Evolutionary conservation across 257 asterid genomes (phyloP).

Genomic region (Plantago ovata): DNA sequence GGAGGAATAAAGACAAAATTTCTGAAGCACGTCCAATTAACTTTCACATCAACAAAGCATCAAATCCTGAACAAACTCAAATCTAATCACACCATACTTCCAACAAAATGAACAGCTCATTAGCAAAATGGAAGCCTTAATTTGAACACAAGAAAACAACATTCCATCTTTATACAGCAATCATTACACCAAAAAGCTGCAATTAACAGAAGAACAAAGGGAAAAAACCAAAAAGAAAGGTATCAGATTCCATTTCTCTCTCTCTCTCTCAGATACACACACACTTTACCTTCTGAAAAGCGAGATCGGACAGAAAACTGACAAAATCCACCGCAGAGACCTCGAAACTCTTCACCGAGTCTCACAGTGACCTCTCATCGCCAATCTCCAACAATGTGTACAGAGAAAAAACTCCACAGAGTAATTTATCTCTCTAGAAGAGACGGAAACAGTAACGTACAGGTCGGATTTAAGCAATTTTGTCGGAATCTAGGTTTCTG

Average conservation of each 20-base stretch:
- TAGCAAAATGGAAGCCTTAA: constrained; percentile 21
- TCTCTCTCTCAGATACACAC: too few relatives aligned
- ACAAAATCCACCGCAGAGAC: constrained; percentile 26
- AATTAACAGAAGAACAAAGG: constrained; percentile 30
- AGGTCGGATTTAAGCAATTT: constrained; percentile 1
- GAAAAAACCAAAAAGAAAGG: constrained; percentile 23
- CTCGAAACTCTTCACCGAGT: constrained; percentile 14
- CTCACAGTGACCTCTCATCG: constrained; percentile 7
- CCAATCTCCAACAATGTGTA: constrained; percentile 23
- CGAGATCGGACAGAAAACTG: constrained; percentile 47
- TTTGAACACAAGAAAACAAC: constrained; percentile 17
- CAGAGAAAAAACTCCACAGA: constrained; percentile 4
- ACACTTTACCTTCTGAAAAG: constrained; percentile 38
- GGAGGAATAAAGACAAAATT: constrained; percentile 22
- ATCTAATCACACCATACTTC: constrained; percentile 8
- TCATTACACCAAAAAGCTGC: constrained; percentile 8
- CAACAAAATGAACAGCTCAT: constrained; percentile 5
- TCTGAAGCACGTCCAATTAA: constrained; percentile 4
- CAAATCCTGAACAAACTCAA: constrained; percentile 25
- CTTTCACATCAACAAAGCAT: constrained; percentile 37
- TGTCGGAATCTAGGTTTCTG: constrained; percentile 21
- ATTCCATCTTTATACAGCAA: constrained; percentile 16
- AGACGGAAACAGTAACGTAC: constrained; percentile 7
- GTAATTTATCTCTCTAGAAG: not conserved
- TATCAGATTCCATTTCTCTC: constrained; percentile 28